A percentile compares a stretch with the other conserved stretches of the same genome.
Conservation (phyloP, 2,329 filamentous ascomycete species). For the Pseudophaeomoniella oleicola region DNA sequence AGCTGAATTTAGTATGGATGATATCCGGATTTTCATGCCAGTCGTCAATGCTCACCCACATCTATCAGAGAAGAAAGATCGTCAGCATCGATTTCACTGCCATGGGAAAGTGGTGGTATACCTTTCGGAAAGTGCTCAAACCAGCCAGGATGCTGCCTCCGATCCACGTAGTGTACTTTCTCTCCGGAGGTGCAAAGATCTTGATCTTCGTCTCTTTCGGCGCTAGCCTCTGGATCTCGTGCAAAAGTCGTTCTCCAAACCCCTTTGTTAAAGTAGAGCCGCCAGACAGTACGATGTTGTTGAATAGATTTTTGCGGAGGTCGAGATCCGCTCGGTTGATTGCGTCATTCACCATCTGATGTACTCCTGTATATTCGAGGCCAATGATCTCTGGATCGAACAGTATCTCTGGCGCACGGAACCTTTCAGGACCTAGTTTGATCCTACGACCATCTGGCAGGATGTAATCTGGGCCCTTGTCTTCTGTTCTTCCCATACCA, state of each 20-base stretch:
- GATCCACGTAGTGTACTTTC: slow-evolving; percentile 99
- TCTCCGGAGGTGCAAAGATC: slow-evolving; percentile 93
- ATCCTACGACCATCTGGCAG: slow-evolving; percentile 88
- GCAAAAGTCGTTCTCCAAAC: slow-evolving; percentile 81
- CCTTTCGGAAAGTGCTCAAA: slow-evolving; percentile 96
- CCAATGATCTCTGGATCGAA: slow-evolving; percentile 97
- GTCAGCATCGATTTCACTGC: not conserved
- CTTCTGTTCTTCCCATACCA: slow-evolving; percentile 55
- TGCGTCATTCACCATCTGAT: slow-evolving; percentile 94
- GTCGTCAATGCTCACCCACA: slow-evolving; percentile 99
- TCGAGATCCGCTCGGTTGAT: slow-evolving; percentile 94
- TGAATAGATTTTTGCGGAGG: slow-evolving; percentile 81
- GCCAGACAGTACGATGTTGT: slow-evolving; percentile 93
- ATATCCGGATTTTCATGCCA: slow-evolving; percentile 99
- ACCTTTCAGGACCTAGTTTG: slow-evolving; percentile 87
- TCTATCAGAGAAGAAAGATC: slow-evolving; percentile 39
- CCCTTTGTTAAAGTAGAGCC: slow-evolving; percentile 94
- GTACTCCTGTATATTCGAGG: slow-evolving; percentile 88
- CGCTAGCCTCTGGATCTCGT: slow-evolving; percentile 82
- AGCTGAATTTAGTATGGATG: slow-evolving; percentile 96
- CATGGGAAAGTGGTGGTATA: slow-evolving; percentile 30
- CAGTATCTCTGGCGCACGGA: slow-evolving; percentile 89
- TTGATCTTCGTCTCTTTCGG: slow-evolving; percentile 99
- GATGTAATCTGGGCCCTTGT: slow-evolving; percentile 72
- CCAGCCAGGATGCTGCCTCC: slow-evolving; percentile 94